Conservation (phyloP, 106 monocot genomes). For the Platanthera guangdongensis region DNA sequence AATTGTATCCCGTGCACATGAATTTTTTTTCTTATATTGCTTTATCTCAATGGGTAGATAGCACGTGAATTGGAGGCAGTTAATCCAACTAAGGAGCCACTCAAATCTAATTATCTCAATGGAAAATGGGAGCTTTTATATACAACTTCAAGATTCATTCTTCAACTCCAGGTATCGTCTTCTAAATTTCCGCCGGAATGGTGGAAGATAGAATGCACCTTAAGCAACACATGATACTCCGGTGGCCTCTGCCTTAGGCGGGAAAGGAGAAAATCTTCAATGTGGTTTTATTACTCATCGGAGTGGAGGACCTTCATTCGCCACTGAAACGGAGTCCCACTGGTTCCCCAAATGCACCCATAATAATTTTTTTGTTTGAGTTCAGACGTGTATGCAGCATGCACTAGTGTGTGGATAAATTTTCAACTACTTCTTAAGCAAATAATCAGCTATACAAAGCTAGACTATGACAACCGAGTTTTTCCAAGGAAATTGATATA, state of each 20-base stretch:
- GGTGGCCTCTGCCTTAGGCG: too few species aligned
- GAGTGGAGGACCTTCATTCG: too few species aligned
- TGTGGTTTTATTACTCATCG: too few species aligned
- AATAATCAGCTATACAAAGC: background rate
- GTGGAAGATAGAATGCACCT: too few species aligned
- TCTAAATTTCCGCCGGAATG: background rate
- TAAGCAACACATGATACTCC: too few species aligned
- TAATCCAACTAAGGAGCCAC: conserved; percentile 61
- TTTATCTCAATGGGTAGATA: conserved; percentile 33
- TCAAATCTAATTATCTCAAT: conserved; percentile 85
- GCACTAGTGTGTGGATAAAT: background rate
- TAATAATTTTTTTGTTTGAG: background rate
- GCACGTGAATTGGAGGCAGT: conserved; percentile 56
- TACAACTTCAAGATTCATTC: conserved; percentile 78
- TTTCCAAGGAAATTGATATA: background rate
- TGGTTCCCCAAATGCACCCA: background rate
- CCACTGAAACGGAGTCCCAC: too few species aligned
- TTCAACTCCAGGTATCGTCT: conserved; percentile 47
- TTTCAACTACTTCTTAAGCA: background rate
- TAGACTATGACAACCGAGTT: background rate
- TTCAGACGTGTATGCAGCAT: background rate
- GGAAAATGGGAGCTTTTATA: conserved; percentile 98
- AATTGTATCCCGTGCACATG: background rate
- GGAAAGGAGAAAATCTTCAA: too few species aligned
- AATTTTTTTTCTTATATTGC: background rate